These are phyloP conservation scores for Diaporthe sp. DNA, from an alignment of 2,329 filamentous ascomycete genomes.

Conservation along the genomic window DNA sequence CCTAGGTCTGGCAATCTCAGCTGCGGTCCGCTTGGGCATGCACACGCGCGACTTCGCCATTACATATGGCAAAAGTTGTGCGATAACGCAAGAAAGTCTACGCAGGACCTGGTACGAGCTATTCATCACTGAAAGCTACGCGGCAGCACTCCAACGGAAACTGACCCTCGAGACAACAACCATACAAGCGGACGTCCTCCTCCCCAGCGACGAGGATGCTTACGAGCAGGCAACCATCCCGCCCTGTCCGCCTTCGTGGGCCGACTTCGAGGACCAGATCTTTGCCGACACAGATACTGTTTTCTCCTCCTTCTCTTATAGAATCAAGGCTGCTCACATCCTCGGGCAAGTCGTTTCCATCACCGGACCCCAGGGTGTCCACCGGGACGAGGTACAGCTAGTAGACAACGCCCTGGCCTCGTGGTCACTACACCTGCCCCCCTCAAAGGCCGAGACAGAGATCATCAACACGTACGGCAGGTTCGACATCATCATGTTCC, in stretches of 20 bases:
- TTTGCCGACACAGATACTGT: background rate
- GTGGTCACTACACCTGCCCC: background rate
- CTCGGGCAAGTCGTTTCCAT: constrained; percentile 14
- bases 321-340: background rate
- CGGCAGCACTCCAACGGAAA: background rate
- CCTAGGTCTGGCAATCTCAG: background rate
- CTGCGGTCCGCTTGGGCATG: background rate
- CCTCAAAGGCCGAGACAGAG: background rate
- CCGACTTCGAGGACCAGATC: background rate
- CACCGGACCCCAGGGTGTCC: background rate
- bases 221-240: background rate
- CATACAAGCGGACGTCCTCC: background rate
- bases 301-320: background rate
- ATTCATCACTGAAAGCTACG: background rate
- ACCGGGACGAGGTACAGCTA: constrained; percentile 7
- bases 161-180: background rate
- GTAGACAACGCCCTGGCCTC: constrained; percentile 4
- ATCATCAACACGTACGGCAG: constrained; percentile 3
- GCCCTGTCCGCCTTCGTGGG: background rate
- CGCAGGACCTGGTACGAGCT: constrained; percentile 14
- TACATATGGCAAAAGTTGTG: background rate
- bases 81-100: background rate
- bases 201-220: background rate
- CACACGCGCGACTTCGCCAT: background rate
- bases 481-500: constrained; percentile 12